Percentiles rank a stretch among this genome's conserved stretches.
These are phyloP conservation scores for Saprolegnia diclina DNA, from an alignment of 352 stramenopile species.

Conservation along the genomic window DNA sequence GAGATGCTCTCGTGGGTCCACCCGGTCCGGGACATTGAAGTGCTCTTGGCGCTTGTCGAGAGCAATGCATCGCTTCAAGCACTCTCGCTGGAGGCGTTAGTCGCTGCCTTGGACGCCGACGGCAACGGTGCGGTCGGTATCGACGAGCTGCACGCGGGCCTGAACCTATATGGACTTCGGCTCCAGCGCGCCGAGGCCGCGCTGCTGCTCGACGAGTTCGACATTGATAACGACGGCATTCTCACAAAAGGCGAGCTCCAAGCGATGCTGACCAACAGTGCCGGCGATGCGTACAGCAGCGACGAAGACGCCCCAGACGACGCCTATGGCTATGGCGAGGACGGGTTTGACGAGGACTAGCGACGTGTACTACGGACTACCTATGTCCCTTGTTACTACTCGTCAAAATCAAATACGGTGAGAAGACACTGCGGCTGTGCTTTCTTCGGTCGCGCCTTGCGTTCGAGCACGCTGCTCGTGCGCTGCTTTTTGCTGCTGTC, in stretches of 20 bases:
- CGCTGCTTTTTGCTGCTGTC: not conserved
- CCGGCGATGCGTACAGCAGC: conserved; percentile 41
- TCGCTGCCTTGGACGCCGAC: conserved; percentile 50
- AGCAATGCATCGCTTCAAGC: conserved; percentile 15
- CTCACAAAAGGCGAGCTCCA: conserved; percentile 50
- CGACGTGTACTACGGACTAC: not conserved
- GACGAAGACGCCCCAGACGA: conserved; percentile 35
- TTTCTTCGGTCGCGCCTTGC: not conserved
- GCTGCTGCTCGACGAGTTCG: conserved; percentile 47
- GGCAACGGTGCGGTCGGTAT: conserved; percentile 52
- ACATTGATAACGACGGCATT: conserved; percentile 46
- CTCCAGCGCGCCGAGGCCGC: conserved; percentile 41
- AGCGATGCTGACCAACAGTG: conserved; percentile 35
- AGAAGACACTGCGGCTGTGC: not conserved
- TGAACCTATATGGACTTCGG: conserved; percentile 37
- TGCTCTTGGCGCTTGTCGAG: conserved; percentile 39
- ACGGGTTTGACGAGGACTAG: conserved; percentile 48
- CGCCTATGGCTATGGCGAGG: conserved; percentile 44
- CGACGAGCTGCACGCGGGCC: conserved; percentile 47
- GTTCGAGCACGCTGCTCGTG: not conserved
- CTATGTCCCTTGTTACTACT: not conserved
- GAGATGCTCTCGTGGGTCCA: conserved; percentile 51
- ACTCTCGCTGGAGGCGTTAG: conserved; percentile 35
- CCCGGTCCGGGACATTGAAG: conserved; percentile 54
- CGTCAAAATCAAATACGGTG: conserved; percentile 21